These are phyloP conservation scores for Punctularia strigosozonata DNA, from an alignment of 768 basidiomycete species.

Conservation along the genomic window DNA sequence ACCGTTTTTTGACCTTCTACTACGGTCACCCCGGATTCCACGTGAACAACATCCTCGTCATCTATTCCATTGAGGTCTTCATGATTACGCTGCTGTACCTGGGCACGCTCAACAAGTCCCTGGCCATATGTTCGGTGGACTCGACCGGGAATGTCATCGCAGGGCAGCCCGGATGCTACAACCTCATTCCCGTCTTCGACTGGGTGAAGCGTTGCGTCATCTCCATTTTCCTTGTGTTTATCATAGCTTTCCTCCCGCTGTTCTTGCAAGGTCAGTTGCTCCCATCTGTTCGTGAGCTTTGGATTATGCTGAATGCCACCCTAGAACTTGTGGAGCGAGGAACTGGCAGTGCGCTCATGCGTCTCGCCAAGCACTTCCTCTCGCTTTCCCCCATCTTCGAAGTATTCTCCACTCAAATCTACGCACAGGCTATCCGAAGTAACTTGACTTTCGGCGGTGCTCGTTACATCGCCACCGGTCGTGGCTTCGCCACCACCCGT, in stretches of 20 bases:
- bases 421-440: conserved; percentile 92
- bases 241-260: conserved; percentile 92
- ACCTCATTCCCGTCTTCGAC: conserved; percentile 90
- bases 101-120: conserved; percentile 90
- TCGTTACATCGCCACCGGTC: conserved; percentile 97
- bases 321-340: conserved; percentile 93
- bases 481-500: conserved; percentile 96
- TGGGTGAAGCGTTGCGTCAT: conserved; percentile 97
- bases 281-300: conserved; percentile 1
- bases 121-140: conserved; percentile 82
- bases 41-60: conserved; percentile 98
- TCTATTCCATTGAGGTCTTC: conserved; percentile 95
- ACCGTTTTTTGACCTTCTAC: conserved; percentile 99
- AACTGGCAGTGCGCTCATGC: conserved; percentile 87
- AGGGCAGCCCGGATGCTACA: conserved; percentile 90
- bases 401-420: conserved; percentile 98
- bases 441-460: conserved; percentile 98
- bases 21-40: conserved; percentile 99
- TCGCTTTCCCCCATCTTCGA: conserved; percentile 97
- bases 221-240: conserved; percentile 98
- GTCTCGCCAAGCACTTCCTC: conserved; percentile 92
- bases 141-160: conserved; percentile 65
- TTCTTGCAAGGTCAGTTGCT: conserved; percentile 77
- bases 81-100: conserved; percentile 92
- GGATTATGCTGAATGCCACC: conserved; percentile 2